Evolutionary conservation across 2,329 filamentous ascomycete species (phyloP), one percentile per base, ranked within the genome.

Genomic region (Amphichorda felina): DNA sequence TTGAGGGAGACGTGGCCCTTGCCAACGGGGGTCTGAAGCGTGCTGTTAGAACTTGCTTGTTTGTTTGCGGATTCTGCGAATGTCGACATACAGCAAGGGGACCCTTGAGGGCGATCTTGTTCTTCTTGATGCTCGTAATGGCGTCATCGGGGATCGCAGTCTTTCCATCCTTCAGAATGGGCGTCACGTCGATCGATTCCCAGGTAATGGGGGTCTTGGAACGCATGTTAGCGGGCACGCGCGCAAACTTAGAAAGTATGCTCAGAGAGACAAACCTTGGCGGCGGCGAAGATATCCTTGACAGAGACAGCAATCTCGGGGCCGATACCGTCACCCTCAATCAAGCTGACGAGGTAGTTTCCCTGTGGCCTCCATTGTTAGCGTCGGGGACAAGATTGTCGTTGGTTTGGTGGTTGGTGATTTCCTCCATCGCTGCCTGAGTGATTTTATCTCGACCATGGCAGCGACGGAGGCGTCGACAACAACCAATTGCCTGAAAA

Each of bases 1-100:
- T 98, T 98, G 50, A 98, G 84, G 40, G 91, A 96, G 60, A 98
- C 89, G 68, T 98, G 91, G 55, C 91, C 91, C 74, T 96, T 98
- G 64, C 93, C 91, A 54, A 98, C 78, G 45, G 91, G 91, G 4
- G 91, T 98, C 75, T 88, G 28, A 24, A 24, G 21, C 6, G 10
- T 24, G n/a, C n/a, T 10, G 21, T 24, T 24, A 24, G 21, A 24
- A 10, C 24, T 35, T 24, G 21, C 21, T 24, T 24, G 21, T 24
- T 28, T 22, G 22, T 7, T n/a, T n/a, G n/a, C n/a, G n/a, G n/a
- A n/a, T n/a, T 7, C 27, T 32, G 29, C 14, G 18, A 24, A 11
- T n/a, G 14, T 30, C n/a, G 15, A 67, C 79, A 43, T 79, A 89
- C 83, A 51, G 93, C 93, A 47, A 98, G 80, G 51, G 93, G 93